A percentile compares a stretch with the other conserved stretches of the same genome.
These are phyloP conservation scores for Tetrahymena borealis DNA, from an alignment of 73 alveolate genomes.

Conservation along the genomic window DNA sequence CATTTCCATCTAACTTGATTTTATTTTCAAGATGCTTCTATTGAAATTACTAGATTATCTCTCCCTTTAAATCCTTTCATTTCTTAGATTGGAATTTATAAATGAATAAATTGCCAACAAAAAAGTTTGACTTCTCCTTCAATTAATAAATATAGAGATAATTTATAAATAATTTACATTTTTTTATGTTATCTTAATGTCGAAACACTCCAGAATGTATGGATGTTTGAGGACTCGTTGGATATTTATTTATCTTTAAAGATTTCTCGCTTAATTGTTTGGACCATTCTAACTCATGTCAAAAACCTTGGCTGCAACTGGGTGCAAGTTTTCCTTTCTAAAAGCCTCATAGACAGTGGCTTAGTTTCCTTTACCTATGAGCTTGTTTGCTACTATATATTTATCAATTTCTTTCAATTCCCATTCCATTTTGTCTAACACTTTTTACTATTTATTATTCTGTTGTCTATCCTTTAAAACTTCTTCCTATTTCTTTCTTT, in stretches of 20 bases:
- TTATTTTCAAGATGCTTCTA: no score
- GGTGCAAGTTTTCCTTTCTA: not conserved
- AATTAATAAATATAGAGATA: no score
- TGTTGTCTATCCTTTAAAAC: not conserved
- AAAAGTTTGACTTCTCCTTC: no score
- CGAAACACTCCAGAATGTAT: not conserved
- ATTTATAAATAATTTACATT: not conserved
- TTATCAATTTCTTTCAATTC: not conserved
- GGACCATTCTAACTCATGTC: not conserved
- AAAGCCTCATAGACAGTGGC: not conserved
- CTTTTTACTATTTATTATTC: no score
- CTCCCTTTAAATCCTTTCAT: no score
- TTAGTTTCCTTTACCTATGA: not conserved
- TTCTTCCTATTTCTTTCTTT: not conserved
- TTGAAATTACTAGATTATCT: no score
- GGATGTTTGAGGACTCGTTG: not conserved
- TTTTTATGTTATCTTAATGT: not conserved
- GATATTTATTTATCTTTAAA: not conserved
- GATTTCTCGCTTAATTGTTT: not conserved
- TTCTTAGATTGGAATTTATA: no score
- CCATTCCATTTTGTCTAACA: not conserved
- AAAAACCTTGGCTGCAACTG: not conserved
- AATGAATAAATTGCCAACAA: no score
- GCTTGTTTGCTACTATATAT: not conserved
- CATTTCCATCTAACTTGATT: slow-evolving; percentile 19